phyloP scores from a whole-genome alignment of 352 stramenopile species.

The Globisporangium viniferum region DNA sequence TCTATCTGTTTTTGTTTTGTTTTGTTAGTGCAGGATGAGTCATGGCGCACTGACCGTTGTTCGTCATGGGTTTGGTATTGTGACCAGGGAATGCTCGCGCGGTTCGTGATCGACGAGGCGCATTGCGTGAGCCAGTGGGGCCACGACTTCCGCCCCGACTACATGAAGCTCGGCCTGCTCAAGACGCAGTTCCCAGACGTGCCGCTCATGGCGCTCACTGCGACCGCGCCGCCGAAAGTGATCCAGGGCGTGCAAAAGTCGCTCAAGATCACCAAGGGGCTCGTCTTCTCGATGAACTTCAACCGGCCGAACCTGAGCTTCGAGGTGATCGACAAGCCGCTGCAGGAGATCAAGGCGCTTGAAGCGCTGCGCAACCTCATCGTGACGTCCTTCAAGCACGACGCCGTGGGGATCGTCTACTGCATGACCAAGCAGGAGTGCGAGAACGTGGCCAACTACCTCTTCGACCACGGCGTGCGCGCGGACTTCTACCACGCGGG shows the following conservation, averaged over 20 bases:
- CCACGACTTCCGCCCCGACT: constrained; percentile 90
- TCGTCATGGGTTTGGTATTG: background rate
- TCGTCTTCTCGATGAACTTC: constrained; percentile 91
- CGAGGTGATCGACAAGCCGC: constrained; percentile 76
- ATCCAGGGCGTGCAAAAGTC: constrained; percentile 75
- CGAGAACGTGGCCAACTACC: constrained; percentile 88
- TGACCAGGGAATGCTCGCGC: constrained; percentile 66
- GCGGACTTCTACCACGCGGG: constrained; percentile 93
- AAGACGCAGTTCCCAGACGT: constrained; percentile 89
- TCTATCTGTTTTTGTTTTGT: background rate
- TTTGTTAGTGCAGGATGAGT: no score
- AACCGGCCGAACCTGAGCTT: constrained; percentile 94
- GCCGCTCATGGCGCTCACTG: constrained; percentile 93
- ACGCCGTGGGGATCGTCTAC: constrained; percentile 91
- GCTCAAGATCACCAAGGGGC: constrained; percentile 68
- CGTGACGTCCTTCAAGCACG: constrained; percentile 35
- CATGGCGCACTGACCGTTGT: background rate
- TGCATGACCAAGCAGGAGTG: constrained; percentile 93
- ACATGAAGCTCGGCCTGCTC: constrained; percentile 90
- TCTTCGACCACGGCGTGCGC: constrained; percentile 84
- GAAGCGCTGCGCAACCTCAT: constrained; percentile 54
- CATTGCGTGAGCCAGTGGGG: constrained; percentile 90
- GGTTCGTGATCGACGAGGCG: constrained; percentile 95
- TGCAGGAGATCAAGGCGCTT: constrained; percentile 43
- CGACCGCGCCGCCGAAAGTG: constrained; percentile 85